Evolutionary conservation across 306 rosid genomes (phyloP).

Genomic region (Prunus kanzakura): DNA sequence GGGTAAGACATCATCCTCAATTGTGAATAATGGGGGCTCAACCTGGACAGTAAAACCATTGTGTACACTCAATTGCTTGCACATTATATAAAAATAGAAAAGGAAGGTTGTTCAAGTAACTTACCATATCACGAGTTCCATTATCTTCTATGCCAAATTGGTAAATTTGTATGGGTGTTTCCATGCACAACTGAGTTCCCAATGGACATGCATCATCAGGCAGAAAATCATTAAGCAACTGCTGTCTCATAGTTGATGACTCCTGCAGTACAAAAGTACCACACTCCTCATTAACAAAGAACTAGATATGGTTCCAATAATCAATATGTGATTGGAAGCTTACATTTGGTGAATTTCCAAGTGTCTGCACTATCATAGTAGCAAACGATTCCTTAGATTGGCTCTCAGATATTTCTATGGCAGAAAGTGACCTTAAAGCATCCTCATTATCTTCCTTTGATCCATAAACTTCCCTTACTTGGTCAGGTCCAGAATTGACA

Average conservation of each 20-base stretch:
- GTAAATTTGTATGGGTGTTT: slow-evolving; percentile 39
- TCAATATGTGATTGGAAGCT: background rate
- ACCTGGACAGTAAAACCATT: slow-evolving; percentile 40
- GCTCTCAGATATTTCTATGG: slow-evolving; percentile 25
- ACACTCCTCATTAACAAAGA: background rate
- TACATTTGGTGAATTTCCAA: slow-evolving; percentile 50
- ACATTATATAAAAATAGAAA: background rate
- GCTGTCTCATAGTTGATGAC: slow-evolving; percentile 38
- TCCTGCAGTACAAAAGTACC: slow-evolving; percentile 18
- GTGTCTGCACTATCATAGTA: slow-evolving; percentile 49
- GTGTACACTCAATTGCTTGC: slow-evolving; percentile 5
- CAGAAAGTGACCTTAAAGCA: slow-evolving; percentile 49
- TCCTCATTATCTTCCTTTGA: slow-evolving; percentile 73
- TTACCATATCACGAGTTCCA: slow-evolving; percentile 44
- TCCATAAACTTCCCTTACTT: slow-evolving; percentile 46
- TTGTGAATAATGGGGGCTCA: slow-evolving; percentile 55
- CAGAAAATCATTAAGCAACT: slow-evolving; percentile 51
- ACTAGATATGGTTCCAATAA: background rate
- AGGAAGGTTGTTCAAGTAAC: slow-evolving; percentile 10
- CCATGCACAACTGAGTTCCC: slow-evolving; percentile 49
- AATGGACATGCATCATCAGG: slow-evolving; percentile 54
- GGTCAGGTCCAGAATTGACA: slow-evolving; percentile 27
- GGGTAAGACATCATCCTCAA: slow-evolving; percentile 44
- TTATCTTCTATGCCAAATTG: slow-evolving; percentile 40
- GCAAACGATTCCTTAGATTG: slow-evolving; percentile 48